Conservation (phyloP, 2,329 filamentous ascomycete species). For the Ophiostoma sp. region DNA sequence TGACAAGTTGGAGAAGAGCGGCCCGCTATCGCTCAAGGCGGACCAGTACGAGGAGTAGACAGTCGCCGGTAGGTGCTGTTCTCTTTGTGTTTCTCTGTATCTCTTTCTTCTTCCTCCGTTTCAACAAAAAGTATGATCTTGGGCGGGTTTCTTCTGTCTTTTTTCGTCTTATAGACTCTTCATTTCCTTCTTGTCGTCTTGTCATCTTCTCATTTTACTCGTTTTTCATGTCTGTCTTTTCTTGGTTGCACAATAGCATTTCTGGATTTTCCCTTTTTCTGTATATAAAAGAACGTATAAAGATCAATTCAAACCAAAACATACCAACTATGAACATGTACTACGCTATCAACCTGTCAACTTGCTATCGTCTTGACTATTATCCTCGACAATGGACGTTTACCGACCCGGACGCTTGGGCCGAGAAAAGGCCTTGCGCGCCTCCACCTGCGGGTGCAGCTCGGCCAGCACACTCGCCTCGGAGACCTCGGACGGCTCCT, state of each 20-base stretch:
- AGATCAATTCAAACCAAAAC: conserved; percentile 1
- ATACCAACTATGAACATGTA: not conserved
- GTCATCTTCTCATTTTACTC: not conserved
- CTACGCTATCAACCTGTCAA: not conserved
- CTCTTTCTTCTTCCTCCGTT: not conserved
- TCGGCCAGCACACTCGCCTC: conserved; percentile 65
- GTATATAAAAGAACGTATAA: conserved; percentile 10
- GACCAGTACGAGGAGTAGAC: conserved; percentile 67
- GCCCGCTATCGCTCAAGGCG: conserved; percentile 58
- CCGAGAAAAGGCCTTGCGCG: conserved; percentile 69
- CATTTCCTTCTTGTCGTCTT: too few species aligned
- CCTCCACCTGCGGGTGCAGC: conserved; percentile 65
- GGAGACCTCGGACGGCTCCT: conserved; percentile 69
- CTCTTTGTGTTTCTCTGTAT: not conserved
- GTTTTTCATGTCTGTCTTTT: not conserved
- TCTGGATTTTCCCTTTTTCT: conserved; percentile 5
- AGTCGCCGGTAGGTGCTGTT: not conserved
- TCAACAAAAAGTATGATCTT: not conserved
- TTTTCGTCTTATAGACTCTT: not conserved
- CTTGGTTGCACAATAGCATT: conserved; percentile 5
- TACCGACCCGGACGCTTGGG: conserved; percentile 76
- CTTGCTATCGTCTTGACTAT: not conserved
- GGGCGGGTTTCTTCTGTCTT: not conserved
- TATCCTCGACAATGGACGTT: not conserved
- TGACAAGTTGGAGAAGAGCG: conserved; percentile 68